Percentiles rank a stretch among this genome's conserved stretches.
phyloP scores from a whole-genome alignment of 495 filamentous ascomycete genomes.

The Glonium stellatum region DNA sequence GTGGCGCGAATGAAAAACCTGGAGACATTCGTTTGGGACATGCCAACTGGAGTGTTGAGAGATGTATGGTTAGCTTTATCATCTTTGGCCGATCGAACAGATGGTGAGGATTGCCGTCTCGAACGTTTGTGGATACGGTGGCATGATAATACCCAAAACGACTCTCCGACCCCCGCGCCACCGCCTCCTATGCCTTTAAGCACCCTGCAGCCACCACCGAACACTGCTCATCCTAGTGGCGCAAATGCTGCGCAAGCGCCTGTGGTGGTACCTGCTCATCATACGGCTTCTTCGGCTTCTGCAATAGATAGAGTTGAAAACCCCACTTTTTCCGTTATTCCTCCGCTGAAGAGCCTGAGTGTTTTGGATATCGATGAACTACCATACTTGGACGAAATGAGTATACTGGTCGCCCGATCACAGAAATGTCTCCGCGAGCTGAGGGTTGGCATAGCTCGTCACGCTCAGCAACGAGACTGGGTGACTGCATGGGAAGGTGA shows the following conservation, averaged over 20 bases:
- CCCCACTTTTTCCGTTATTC: constrained; percentile 79
- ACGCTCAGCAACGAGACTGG: constrained; percentile 52
- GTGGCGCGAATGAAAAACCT: constrained; percentile 81
- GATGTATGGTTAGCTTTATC: constrained; percentile 82
- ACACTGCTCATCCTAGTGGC: constrained; percentile 21
- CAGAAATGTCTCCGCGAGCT: constrained; percentile 63
- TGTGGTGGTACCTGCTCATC: constrained; percentile 11
- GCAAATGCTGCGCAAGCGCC: constrained; percentile 16
- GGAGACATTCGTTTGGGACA: constrained; percentile 92
- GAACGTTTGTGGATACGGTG: constrained; percentile 82
- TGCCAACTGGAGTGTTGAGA: constrained; percentile 83
- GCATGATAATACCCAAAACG: constrained; percentile 65
- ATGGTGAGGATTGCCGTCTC: constrained; percentile 58
- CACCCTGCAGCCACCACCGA: constrained; percentile 22
- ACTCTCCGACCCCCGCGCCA: constrained; percentile 30
- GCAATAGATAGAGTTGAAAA: constrained; percentile 58
- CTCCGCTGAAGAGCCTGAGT: constrained; percentile 69
- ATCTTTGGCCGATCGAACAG: constrained; percentile 58
- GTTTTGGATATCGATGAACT: constrained; percentile 87
- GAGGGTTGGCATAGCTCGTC: constrained; percentile 66
- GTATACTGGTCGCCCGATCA: constrained; percentile 69
- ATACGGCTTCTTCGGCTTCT: constrained; percentile 33
- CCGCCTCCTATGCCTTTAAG: constrained; percentile 34
- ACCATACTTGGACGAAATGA: constrained; percentile 84
- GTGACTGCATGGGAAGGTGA: constrained; percentile 55